Base-by-base conservation (phyloP, 352 stramenopile species). In the Thraustochytrium striatum region DNA sequence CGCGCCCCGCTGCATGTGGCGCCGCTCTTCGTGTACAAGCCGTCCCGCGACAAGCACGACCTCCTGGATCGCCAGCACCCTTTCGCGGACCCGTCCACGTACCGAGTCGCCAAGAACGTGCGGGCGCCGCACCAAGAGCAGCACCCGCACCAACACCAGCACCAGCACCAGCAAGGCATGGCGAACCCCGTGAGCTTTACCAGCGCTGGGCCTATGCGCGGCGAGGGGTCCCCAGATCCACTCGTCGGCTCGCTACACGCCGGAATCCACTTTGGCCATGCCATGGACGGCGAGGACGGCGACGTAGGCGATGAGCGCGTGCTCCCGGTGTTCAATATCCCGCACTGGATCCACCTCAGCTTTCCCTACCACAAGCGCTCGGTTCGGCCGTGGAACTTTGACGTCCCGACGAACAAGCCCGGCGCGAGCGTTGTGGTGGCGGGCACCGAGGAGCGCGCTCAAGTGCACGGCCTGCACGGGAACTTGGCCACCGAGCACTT, bases 1-100 rank as follows among this genome's bases (percentile, higher is more conserved):
- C 89, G 95, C 25, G 95, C 95, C 3, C 95, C 96, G 30, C 84
- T 99, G 28, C 95, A 99, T 82, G 91, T 96, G 13, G 93, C 96
- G n/a, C 96, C 96, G 25, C 91, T 99, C 57, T 99, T 99, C 82
- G 92, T 98, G 28, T 97, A 70, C 65, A 75, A 75, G 30, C 65
- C 65, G 65, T 58, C 43, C 3, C 32, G n/a, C 8, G 32, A 43
- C 32, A 30, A 47, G 25, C 35, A 11, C 7, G 65, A 72, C 16
- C 13, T 70, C 8, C 25, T 75, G 5, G 65, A 75, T n/a, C 44
- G 65, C 25, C 32, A 19, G 21, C 65, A 75, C 47, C 65, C 65
- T 3, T 75, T 75, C 25, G 41, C 65, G 30, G 50, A 16, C 16
- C 1, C 38, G 16, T 38, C 38, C n/a, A 5, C 11, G 61, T 70